Evolutionary conservation across 2,329 filamentous ascomycete species (phyloP).

Genomic region (Penicillium sp.): DNA sequence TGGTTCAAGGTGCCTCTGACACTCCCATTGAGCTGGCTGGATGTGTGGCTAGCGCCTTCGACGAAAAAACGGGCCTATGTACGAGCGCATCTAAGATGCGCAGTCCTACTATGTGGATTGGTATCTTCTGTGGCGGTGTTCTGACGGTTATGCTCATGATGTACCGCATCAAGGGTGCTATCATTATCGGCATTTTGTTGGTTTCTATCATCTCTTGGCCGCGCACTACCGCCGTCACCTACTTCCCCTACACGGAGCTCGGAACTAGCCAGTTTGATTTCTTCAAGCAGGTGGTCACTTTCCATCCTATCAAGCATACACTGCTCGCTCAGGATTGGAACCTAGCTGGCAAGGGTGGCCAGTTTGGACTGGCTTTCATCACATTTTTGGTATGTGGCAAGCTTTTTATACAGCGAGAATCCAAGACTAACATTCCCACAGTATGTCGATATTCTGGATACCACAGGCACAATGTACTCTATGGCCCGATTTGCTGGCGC

Average conservation of each 20-base stretch:
- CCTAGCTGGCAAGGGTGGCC: conserved; percentile 63
- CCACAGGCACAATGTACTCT: conserved; percentile 81
- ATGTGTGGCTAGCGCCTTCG: conserved; percentile 51
- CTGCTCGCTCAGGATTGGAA: conserved; percentile 74
- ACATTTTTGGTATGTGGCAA: conserved; percentile 62
- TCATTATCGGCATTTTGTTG: conserved; percentile 77
- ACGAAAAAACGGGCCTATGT: conserved; percentile 54
- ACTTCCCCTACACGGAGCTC: conserved; percentile 70
- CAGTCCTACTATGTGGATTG: conserved; percentile 79
- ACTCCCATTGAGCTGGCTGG: conserved; percentile 75
- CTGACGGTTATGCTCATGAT: conserved; percentile 77
- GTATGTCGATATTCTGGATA: conserved; percentile 86
- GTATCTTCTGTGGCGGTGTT: conserved; percentile 81
- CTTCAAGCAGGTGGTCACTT: conserved; percentile 82
- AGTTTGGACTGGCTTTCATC: conserved; percentile 80
- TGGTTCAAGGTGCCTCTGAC: conserved; percentile 65
- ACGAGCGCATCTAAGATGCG: conserved; percentile 67
- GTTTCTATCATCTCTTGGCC: conserved; percentile 91
- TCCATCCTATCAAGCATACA: conserved; percentile 70
- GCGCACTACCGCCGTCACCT: conserved; percentile 70
- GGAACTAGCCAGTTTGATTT: conserved; percentile 76
- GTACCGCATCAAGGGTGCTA: conserved; percentile 82
- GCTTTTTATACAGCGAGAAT: not conserved
- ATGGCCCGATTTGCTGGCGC: conserved; percentile 83
- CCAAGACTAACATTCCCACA: conserved; percentile 3